Percentiles rank a stretch among this genome's conserved stretches.
Conservation (phyloP, 345 rosid genomes). For the Populus pruinosa region DNA sequence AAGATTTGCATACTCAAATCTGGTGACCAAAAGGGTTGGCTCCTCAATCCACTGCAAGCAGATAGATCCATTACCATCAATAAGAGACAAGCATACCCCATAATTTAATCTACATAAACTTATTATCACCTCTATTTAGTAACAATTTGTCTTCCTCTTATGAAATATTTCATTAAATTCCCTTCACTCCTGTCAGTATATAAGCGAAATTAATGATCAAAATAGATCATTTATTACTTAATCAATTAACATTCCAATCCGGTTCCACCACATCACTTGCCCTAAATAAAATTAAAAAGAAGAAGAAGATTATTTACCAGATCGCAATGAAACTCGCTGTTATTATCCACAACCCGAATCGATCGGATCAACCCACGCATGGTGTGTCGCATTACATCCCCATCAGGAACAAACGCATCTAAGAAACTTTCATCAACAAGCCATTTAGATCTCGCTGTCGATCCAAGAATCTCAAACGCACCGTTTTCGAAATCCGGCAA, state of each 20-base stretch:
- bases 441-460: slow-evolving; percentile 6
- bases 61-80: slow-evolving; percentile 5
- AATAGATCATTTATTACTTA: not conserved
- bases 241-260: not conserved
- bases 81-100: not conserved
- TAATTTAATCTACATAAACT: too few species aligned
- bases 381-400: slow-evolving; percentile 47
- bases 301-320: slow-evolving; percentile 46
- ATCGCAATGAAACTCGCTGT: slow-evolving; percentile 46
- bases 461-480: slow-evolving; percentile 55
- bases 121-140: too few species aligned
- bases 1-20: slow-evolving; percentile 88
- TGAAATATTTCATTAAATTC: not conserved
- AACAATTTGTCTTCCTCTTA: not conserved
- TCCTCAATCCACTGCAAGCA: slow-evolving; percentile 85
- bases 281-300: not conserved
- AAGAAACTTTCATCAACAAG: slow-evolving; percentile 49
- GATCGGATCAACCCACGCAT: slow-evolving; percentile 68
- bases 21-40: slow-evolving; percentile 66
- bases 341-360: slow-evolving; percentile 39
- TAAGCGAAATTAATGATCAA: too few species aligned
- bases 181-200: not conserved
- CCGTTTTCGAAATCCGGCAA: slow-evolving; percentile 65
- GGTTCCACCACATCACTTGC: not conserved
- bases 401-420: slow-evolving; percentile 45